A percentile compares a stretch with the other conserved stretches of the same genome.
phyloP scores from a whole-genome alignment of 192 early-diverging fungal genomes.

The Coemansia sp. region DNA sequence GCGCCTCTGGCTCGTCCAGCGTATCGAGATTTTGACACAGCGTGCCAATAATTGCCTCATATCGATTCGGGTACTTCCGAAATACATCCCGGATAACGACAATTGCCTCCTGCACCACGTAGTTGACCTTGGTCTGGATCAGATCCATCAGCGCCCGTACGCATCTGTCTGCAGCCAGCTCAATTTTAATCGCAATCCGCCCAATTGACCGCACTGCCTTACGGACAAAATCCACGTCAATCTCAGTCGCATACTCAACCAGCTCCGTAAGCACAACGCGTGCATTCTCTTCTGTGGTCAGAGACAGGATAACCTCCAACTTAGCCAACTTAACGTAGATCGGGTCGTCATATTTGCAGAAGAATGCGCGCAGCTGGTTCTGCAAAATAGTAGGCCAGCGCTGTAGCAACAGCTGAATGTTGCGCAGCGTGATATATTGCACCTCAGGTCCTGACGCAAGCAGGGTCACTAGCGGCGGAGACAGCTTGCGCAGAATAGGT shows the following conservation, averaged over 20 bases:
- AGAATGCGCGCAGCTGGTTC: constrained; percentile 96
- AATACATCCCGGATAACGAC: constrained; percentile 99
- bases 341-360: constrained; percentile 99
- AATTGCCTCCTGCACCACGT: constrained; percentile 97
- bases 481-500: constrained; percentile 77
- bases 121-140: constrained; percentile 96
- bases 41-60: constrained; percentile 88
- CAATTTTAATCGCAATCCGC: constrained; percentile 95
- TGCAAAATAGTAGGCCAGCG: constrained; percentile 83
- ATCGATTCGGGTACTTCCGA: constrained; percentile 95
- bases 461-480: constrained; percentile 91
- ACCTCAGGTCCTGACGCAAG: constrained; percentile 88
- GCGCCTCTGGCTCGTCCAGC: constrained; percentile 96
- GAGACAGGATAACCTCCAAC: constrained; percentile 89
- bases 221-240: constrained; percentile 97
- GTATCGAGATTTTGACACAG: constrained; percentile 95
- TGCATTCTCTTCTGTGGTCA: constrained; percentile 80
- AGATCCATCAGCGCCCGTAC: constrained; percentile 84
- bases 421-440: constrained; percentile 95
- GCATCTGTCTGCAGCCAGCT: constrained; percentile 79
- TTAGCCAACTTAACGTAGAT: constrained; percentile 98
- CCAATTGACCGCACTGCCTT: constrained; percentile 96
- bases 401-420: constrained; percentile 94
- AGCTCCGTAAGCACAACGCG: constrained; percentile 88
- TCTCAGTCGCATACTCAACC: constrained; percentile 91